These are phyloP conservation scores for Nicotiana undulata DNA, from an alignment of 257 asterid species.

Conservation along the genomic window DNA sequence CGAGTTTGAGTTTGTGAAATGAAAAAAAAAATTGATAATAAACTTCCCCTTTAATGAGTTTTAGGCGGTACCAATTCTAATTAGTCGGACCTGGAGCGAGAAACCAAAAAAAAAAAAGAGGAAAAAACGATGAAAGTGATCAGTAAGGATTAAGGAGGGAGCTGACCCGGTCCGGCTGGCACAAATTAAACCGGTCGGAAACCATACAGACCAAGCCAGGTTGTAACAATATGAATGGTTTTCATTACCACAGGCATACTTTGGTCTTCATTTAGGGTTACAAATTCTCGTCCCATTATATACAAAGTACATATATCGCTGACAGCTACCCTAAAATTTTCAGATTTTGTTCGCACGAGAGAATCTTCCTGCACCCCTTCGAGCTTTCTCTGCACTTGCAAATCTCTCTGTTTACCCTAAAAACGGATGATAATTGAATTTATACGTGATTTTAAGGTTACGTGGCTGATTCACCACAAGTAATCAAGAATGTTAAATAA, in stretches of 20 bases:
- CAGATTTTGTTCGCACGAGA: conserved; percentile 37
- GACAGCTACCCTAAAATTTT: conserved; percentile 29
- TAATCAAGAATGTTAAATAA: no score
- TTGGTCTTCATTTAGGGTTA: conserved; percentile 28
- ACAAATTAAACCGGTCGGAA: conserved; percentile 41
- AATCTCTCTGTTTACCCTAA: not conserved
- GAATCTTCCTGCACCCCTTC: conserved; percentile 19
- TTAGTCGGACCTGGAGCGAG: no score
- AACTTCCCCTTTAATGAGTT: no score
- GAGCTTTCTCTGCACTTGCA: not conserved
- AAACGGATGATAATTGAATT: no score
- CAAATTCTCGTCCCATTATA: not conserved
- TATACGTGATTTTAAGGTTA: no score
- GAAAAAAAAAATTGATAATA: no score
- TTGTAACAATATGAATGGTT: conserved; percentile 19
- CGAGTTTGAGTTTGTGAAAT: no score
- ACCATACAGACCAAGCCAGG: conserved; percentile 47
- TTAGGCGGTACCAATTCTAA: no score
- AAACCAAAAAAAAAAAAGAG: not conserved
- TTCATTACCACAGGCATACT: conserved; percentile 29
- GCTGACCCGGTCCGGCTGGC: conserved; percentile 22
- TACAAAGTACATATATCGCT: not conserved
- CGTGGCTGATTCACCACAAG: no score
- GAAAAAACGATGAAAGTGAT: conserved; percentile 1
- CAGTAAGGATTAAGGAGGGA: not conserved